Evolutionary conservation across 129 eudicot genomes (phyloP).

Genomic region (carrot (Daucus carota)): DNA sequence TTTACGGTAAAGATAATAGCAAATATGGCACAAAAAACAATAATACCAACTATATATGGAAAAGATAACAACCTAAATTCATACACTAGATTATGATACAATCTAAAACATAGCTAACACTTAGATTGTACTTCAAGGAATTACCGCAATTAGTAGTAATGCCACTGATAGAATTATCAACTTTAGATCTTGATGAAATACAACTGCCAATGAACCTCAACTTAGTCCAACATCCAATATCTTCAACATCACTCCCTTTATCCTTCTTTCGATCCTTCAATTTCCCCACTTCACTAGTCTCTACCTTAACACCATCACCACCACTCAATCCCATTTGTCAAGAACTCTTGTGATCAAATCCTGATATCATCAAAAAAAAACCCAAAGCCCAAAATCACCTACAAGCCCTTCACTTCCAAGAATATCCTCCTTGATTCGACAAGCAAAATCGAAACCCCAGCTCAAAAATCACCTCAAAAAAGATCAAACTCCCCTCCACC

Average conservation of each 20-base stretch:
- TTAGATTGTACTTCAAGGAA: neutral
- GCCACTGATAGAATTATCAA: constrained; percentile 86
- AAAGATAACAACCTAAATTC: neutral
- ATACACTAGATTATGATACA: neutral
- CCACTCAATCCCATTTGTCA: constrained; percentile 59
- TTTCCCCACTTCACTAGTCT: constrained; percentile 65
- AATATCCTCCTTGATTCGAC: constrained; percentile 12
- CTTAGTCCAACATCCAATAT: constrained; percentile 69
- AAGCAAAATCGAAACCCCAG: constrained; percentile 17
- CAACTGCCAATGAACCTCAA: constrained; percentile 74
- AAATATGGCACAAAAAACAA: neutral
- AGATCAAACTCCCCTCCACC: constrained; percentile 6
- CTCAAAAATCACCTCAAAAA: constrained; percentile 5
- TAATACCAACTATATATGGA: neutral
- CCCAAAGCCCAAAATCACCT: constrained; percentile 17
- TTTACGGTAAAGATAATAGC: neutral
- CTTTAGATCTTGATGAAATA: constrained; percentile 94
- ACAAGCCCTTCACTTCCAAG: neutral
- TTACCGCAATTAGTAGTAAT: constrained; percentile 74
- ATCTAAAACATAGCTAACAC: neutral
- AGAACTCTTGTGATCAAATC: constrained; percentile 37
- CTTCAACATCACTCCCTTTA: constrained; percentile 41
- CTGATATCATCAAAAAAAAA: constrained; percentile 41
- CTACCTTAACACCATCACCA: constrained; percentile 52
- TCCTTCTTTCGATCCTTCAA: constrained; percentile 52